Base-by-base conservation (phyloP, 176 grass and related monocot species). In the Aegilops speltoides region DNA sequence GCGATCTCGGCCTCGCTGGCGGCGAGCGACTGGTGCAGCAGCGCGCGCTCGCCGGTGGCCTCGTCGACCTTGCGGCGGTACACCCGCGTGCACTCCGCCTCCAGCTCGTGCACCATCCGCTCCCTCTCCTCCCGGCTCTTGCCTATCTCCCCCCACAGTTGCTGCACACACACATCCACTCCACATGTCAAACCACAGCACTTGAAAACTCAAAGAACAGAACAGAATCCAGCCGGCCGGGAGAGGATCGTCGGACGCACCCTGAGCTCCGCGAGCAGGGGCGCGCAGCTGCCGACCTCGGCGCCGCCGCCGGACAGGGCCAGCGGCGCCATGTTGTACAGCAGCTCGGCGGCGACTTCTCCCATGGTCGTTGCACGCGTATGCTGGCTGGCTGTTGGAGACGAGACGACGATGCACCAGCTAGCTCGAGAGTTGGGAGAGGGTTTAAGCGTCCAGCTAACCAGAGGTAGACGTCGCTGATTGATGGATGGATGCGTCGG, bases 131-230 rank as follows among this genome's bases (percentile, higher is more conserved):
- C 84, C 78, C 81, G 23, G 79, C 86, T 89, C 76, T 91, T 91
- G 5, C 92, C 92, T 7, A 91, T 91, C 79, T 94, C 89, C 20
- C 83, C 87, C 92, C 92, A 94, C 60, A 91, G 77, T 87, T 94
- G 83, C 92, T 94, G 89, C 66, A 75, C 11, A 19, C 10, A 3
- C 3, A 61, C 48, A n/a, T 4, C 10, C 15, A 54, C 7, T 7
- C 37, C 69, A 9, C 36, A 8, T 7, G n/a, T 73, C 36, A 73
- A 81, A 48, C 40, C 62, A 81, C 62, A 32, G 10, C 38, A 32
- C 17, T 25, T 2, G 11, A 73, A 24, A 73, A 25, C 70, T 25
- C 37, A 25, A 15, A 73, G 23, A 5, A 12, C 37, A 28, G 38
- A 17, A 17, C 40, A 25, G 1, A 76, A 4, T 25, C 73, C 72